These are phyloP conservation scores for Saccharomycopsis hybrid DNA, from an alignment of 1,139 yeast species.

Conservation along the genomic window DNA sequence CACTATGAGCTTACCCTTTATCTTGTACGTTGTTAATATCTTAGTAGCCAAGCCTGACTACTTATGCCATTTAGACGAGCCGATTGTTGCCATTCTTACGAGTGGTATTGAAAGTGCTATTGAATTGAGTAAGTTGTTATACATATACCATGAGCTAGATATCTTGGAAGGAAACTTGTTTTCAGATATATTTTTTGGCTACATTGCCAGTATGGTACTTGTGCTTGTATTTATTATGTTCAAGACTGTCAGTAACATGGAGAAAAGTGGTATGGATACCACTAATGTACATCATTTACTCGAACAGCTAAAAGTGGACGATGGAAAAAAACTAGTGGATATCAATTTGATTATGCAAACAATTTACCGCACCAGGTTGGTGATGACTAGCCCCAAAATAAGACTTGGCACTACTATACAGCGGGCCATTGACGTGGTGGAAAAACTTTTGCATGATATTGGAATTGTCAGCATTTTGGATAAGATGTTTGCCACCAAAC, in stretches of 20 bases:
- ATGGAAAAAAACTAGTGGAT: constrained; percentile 27
- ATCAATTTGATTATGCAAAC: constrained; percentile 29
- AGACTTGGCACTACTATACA: constrained; percentile 35
- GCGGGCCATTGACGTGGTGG: constrained; percentile 34
- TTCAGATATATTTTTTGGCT: constrained; percentile 36
- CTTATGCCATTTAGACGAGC: constrained; percentile 31
- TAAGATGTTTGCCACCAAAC: constrained; percentile 21
- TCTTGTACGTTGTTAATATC: constrained; percentile 31
- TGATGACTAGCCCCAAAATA: constrained; percentile 29
- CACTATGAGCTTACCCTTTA: constrained; percentile 35
- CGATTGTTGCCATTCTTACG: constrained; percentile 32
- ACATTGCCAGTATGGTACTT: constrained; percentile 33
- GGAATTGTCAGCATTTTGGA: constrained; percentile 32
- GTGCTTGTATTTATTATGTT: constrained; percentile 33
- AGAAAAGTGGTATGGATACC: constrained; percentile 18
- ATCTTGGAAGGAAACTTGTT: constrained; percentile 36
- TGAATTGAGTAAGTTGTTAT: constrained; percentile 31
- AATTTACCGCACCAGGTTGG: constrained; percentile 31
- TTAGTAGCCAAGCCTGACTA: constrained; percentile 25
- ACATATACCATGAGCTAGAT: constrained; percentile 28
- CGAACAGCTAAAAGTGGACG: constrained; percentile 28
- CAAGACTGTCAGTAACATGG: constrained; percentile 24
- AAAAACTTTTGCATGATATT: constrained; percentile 33
- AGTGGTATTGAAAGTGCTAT: constrained; percentile 34
- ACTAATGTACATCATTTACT: not conserved